Evolutionary conservation across 441 rosid species (phyloP).

Genomic region (Jatropha podagrica): DNA sequence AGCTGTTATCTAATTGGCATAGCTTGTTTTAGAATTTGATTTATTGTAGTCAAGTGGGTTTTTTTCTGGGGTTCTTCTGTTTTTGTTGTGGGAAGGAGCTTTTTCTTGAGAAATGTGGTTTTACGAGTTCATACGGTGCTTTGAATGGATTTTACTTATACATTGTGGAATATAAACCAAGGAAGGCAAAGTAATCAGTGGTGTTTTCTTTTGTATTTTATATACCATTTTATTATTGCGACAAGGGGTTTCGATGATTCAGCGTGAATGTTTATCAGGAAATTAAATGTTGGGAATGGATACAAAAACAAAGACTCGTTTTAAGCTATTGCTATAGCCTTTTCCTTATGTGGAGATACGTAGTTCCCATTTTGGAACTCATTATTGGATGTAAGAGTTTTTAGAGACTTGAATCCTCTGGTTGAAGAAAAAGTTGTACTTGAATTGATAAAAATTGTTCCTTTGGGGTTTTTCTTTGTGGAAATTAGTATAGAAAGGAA

Average conservation of each 20-base stretch:
- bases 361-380: background rate
- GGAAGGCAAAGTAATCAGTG: background rate
- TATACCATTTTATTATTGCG: slow-evolving; percentile 19
- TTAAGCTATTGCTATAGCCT: background rate
- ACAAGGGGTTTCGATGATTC: slow-evolving; percentile 5
- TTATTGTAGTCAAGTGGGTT: background rate
- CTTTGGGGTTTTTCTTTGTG: slow-evolving; percentile 23
- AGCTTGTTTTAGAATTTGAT: slow-evolving; percentile 15
- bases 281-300: background rate
- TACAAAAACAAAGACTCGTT: slow-evolving; percentile 2
- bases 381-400: background rate
- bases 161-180: slow-evolving; percentile 13
- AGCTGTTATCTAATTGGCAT: slow-evolving; percentile 21
- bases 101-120: slow-evolving; percentile 11
- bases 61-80: background rate
- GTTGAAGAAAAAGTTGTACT: background rate
- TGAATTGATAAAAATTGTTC: slow-evolving; percentile 26
- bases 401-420: background rate
- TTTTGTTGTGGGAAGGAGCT: background rate
- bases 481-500: slow-evolving; percentile 25
- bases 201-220: background rate
- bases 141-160: background rate
- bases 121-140: slow-evolving; percentile 12
- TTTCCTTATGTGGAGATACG: background rate
- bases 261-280: background rate